Conservation (phyloP, 163 green algal genomes). For the Scenedesmus sp. region DNA sequence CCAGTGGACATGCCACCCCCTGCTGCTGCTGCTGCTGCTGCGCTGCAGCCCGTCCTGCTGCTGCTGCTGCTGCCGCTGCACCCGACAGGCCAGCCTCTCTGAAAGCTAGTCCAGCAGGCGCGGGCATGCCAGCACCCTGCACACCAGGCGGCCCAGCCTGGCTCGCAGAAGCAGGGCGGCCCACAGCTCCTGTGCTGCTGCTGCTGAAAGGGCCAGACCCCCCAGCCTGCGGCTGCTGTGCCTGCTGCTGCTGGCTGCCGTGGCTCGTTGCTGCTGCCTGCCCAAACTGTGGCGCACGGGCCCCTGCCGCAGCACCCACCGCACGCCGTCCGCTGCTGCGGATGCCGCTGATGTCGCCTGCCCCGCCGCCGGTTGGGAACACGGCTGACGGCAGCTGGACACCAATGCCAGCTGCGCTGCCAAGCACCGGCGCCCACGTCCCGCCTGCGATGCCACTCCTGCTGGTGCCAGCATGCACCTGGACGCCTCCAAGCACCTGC, state of each 20-base stretch:
- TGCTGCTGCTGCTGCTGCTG: slow-evolving; percentile 6
- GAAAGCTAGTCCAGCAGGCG: background rate
- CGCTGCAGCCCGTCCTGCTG: background rate
- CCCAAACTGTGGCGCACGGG: background rate
- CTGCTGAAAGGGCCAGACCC: too few relatives aligned
- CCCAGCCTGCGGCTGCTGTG: too few relatives aligned
- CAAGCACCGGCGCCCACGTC: background rate
- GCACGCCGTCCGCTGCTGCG: background rate
- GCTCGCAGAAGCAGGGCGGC: background rate
- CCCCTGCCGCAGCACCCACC: background rate
- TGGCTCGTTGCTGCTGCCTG: background rate
- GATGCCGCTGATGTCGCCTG: background rate
- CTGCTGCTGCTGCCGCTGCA: background rate
- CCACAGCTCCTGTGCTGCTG: background rate
- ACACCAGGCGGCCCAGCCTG: background rate
- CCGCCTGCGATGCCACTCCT: background rate
- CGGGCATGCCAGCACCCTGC: background rate
- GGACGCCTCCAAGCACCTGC: background rate
- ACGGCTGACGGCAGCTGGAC: background rate
- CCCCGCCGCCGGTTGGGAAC: background rate
- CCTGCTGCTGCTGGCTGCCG: background rate
- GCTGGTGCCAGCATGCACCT: background rate
- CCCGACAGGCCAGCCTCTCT: background rate
- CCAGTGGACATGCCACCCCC: background rate
- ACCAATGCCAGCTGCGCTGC: background rate